Conservation (phyloP, 495 filamentous ascomycete genomes). For the Neurospora cerealis region DNA sequence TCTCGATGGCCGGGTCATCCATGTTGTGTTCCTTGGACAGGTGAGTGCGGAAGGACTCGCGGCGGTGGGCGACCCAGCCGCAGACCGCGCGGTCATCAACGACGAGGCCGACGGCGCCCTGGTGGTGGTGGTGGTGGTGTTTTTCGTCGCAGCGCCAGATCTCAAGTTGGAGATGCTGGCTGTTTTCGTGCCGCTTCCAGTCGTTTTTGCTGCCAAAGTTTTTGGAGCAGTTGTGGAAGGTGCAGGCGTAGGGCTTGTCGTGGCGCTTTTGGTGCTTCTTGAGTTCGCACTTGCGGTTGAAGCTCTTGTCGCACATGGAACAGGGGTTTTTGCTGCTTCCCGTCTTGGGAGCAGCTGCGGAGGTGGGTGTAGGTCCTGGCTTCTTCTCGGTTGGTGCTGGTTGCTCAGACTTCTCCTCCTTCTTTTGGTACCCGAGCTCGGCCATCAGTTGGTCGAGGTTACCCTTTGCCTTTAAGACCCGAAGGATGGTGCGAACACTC, state of each 20-base stretch:
- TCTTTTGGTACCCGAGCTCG: constrained; percentile 24
- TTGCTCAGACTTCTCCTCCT: constrained; percentile 2
- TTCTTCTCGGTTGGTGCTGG: background rate
- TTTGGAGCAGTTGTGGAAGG: constrained; percentile 61
- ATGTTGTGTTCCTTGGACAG: constrained; percentile 45
- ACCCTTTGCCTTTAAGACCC: constrained; percentile 6
- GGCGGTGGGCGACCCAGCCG: constrained; percentile 48
- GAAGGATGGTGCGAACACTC: constrained; percentile 6
- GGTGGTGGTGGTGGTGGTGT: background rate
- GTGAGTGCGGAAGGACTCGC: constrained; percentile 52
- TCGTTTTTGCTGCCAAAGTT: constrained; percentile 88
- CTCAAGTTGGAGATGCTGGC: constrained; percentile 68
- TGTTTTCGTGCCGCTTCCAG: constrained; percentile 93
- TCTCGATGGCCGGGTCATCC: constrained; percentile 31
- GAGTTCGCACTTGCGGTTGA: constrained; percentile 55
- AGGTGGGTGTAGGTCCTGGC: constrained; percentile 1
- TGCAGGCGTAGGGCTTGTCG: constrained; percentile 80
- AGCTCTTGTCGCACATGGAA: constrained; percentile 43
- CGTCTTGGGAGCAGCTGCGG: constrained; percentile 12
- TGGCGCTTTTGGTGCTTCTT: constrained; percentile 90
- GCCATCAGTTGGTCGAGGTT: constrained; percentile 17
- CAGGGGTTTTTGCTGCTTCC: constrained; percentile 31
- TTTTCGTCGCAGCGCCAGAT: constrained; percentile 63
- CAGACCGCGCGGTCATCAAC: constrained; percentile 30
- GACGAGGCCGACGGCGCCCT: background rate